Percentiles rank a stretch among this genome's conserved stretches.
These are phyloP conservation scores for Thecaphora frezii DNA, from an alignment of 1,284 basidiomycete species.

Conservation along the genomic window DNA sequence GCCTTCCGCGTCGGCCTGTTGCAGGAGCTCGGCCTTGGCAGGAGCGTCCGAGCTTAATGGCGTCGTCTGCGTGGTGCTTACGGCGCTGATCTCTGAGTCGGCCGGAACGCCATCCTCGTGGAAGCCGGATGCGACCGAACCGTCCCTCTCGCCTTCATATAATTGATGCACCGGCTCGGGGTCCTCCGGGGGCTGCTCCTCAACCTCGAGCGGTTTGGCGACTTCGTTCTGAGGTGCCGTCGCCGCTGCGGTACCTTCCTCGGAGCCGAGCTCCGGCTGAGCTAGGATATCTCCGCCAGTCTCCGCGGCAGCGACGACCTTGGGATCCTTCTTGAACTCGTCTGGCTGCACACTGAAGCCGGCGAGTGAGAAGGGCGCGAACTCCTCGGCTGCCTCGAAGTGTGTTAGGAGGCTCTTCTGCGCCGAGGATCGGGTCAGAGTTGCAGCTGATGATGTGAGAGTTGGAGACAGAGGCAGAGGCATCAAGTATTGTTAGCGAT, in stretches of 20 bases:
- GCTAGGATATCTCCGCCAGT: not conserved
- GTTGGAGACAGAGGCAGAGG: no score
- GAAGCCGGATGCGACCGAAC: not conserved
- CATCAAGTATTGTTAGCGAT: no score
- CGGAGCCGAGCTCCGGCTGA: no score
- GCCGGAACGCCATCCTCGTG: conserved; percentile 2
- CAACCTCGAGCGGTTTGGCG: no score
- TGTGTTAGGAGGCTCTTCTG: conserved; percentile 13
- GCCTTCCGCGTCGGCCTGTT: no score
- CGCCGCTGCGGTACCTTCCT: no score
- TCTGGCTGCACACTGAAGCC: conserved; percentile 7
- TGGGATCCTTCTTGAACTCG: not conserved
- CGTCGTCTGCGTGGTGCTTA: conserved; percentile 40
- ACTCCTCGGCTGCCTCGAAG: conserved; percentile 14
- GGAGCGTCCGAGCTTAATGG: conserved; percentile 22
- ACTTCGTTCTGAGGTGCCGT: no score
- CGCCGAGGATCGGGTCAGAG: not conserved
- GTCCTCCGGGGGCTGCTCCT: no score
- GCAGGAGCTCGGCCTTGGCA: conserved; percentile 2
- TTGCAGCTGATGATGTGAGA: not conserved
- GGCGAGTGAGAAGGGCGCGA: conserved; percentile 15
- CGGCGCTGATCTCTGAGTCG: conserved; percentile 32
- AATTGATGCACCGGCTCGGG: no score
- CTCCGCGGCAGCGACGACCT: not conserved
- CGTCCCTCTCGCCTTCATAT: not conserved